Evolutionary conservation across 228 moss, liverwort and hornwort genomes (phyloP).

Genomic region (Sphagnum magellanicum): DNA sequence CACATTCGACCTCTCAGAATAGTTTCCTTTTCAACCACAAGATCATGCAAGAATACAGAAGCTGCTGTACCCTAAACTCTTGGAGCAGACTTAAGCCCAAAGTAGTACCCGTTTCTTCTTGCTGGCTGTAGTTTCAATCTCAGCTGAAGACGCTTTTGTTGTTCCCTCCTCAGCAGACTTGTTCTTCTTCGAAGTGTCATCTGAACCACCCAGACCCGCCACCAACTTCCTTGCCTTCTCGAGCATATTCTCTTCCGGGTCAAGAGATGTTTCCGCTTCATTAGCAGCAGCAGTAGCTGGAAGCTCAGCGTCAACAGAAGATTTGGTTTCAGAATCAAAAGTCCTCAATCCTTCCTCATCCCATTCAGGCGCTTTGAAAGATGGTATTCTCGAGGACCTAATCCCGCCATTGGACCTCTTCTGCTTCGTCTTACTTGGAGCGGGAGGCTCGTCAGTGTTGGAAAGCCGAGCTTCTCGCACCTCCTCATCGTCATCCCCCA

Average conservation of each 20-base stretch:
- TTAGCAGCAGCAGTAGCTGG: constrained; percentile 7
- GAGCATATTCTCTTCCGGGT: constrained; percentile 37
- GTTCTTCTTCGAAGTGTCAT: constrained; percentile 14
- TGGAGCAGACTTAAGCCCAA: not conserved
- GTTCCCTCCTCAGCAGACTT: constrained; percentile 27
- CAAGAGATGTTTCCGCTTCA: not conserved
- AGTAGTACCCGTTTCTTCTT: constrained; percentile 30
- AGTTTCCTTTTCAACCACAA: not conserved
- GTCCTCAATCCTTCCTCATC: constrained; percentile 1
- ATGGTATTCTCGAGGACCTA: constrained; percentile 22
- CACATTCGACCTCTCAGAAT: not conserved
- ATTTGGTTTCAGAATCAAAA: constrained; percentile 6
- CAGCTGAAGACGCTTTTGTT: constrained; percentile 5
- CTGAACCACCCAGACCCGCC: constrained; percentile 29
- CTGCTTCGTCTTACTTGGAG: constrained; percentile 22
- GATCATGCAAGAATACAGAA: not conserved
- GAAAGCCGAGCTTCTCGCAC: not conserved
- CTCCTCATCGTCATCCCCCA: constrained; percentile 20
- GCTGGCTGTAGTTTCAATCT: constrained; percentile 9
- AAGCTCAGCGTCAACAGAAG: constrained; percentile 3
- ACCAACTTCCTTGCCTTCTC: constrained; percentile 54
- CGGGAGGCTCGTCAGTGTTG: constrained; percentile 13
- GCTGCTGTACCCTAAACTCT: not conserved
- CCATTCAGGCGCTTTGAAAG: constrained; percentile 19
- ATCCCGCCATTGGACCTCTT: constrained; percentile 36